Percentiles rank a stretch among this genome's conserved stretches.
These are phyloP conservation scores for Leccinum uliginosum DNA, from an alignment of 768 basidiomycete species.

Conservation along the genomic window DNA sequence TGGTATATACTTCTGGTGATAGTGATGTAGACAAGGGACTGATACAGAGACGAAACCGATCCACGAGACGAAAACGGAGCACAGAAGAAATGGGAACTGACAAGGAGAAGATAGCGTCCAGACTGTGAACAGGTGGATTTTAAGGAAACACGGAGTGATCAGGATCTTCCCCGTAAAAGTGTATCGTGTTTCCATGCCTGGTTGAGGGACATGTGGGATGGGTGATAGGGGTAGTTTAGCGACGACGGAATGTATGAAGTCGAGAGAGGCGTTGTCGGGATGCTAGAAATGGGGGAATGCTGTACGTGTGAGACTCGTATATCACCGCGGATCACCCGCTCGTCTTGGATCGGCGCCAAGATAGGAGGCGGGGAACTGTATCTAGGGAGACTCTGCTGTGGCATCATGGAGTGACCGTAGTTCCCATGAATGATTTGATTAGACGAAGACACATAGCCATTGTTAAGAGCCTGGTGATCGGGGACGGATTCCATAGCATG, in stretches of 20 bases:
- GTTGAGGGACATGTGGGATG: constrained; percentile 33
- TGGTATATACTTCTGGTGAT: constrained; percentile 28
- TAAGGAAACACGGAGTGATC: neutral
- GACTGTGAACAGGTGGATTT: neutral
- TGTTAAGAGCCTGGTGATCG: constrained; percentile 28
- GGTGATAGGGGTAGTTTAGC: constrained; percentile 39
- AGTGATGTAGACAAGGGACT: constrained; percentile 19
- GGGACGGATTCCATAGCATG: constrained; percentile 31
- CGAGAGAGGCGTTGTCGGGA: constrained; percentile 29
- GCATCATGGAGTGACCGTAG: constrained; percentile 20
- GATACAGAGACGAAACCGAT: constrained; percentile 21
- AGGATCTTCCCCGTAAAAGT: constrained; percentile 35
- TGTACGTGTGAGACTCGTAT: constrained; percentile 29
- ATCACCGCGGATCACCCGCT: constrained; percentile 30
- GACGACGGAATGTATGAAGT: constrained; percentile 41
- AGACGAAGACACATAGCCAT: constrained; percentile 31
- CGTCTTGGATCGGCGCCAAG: constrained; percentile 52
- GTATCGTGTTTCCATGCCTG: constrained; percentile 47
- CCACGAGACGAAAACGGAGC: constrained; percentile 15
- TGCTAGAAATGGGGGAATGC: constrained; percentile 29
- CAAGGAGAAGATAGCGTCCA: constrained; percentile 1
- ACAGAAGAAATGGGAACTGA: constrained; percentile 1
- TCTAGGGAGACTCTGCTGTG: constrained; percentile 27
- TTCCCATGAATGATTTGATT: constrained; percentile 24
- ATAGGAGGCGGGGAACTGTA: constrained; percentile 53